Evolutionary conservation across 1,139 yeast genomes (phyloP).

Genomic region (Blastobotrys persicus): DNA sequence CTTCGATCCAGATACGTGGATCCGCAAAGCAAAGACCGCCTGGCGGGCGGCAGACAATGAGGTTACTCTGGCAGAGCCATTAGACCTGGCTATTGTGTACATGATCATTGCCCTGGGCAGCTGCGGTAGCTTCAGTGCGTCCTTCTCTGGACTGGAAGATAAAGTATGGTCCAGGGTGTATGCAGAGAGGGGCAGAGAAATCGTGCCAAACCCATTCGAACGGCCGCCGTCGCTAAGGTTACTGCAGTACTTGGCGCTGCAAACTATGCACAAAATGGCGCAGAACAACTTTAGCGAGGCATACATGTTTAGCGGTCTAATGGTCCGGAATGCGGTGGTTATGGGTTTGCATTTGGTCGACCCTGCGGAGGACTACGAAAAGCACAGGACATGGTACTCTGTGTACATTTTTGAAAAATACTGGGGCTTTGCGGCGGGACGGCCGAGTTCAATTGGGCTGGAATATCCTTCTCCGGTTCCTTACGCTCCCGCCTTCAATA

Average conservation of each 20-base stretch:
- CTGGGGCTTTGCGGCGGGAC: constrained; percentile 21
- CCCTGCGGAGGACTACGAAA: constrained; percentile 20
- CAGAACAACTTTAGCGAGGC: constrained; percentile 22
- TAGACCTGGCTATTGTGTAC: constrained; percentile 27
- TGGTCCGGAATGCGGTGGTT: constrained; percentile 21
- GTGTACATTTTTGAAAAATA: constrained; percentile 22
- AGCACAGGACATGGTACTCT: constrained; percentile 23
- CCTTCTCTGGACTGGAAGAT: constrained; percentile 22
- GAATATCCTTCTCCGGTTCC: constrained; percentile 14
- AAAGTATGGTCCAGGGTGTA: constrained; percentile 25
- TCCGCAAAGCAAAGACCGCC: constrained; percentile 24
- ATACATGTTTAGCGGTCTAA: constrained; percentile 19
- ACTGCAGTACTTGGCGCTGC: constrained; percentile 22
- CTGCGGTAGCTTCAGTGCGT: constrained; percentile 14
- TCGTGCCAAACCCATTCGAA: constrained; percentile 23
- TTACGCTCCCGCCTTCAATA: constrained; percentile 10
- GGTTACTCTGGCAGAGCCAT: constrained; percentile 7
- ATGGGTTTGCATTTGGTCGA: constrained; percentile 21
- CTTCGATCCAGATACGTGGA: constrained; percentile 25
- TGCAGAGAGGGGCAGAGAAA: constrained; percentile 18
- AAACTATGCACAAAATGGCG: constrained; percentile 19
- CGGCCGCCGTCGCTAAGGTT: constrained; percentile 16
- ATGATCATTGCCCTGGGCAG: constrained; percentile 25
- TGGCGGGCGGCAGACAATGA: constrained; percentile 25
- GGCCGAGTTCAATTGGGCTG: constrained; percentile 16